phyloP scores from a whole-genome alignment of 192 early-diverging fungal genomes.

The Backusella luteola region DNA sequence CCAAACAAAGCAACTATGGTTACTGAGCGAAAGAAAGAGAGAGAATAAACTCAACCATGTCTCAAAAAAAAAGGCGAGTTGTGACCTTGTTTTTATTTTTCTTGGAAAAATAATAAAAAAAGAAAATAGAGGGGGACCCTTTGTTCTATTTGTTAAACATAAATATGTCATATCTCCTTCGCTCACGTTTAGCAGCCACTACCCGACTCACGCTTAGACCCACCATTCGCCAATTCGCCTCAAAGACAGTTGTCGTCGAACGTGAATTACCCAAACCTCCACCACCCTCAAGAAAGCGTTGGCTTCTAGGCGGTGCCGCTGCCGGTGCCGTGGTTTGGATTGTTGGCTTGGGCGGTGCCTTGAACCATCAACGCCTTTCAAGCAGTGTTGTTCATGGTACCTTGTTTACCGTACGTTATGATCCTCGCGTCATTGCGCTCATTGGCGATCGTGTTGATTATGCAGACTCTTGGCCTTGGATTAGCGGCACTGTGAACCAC shows the following conservation, averaged over 20 bases:
- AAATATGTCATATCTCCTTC: background rate
- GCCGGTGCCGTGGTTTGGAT: conserved; percentile 52
- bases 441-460: conserved; percentile 57
- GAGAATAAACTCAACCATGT: background rate
- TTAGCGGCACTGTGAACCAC: conserved; percentile 60
- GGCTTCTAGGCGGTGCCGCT: conserved; percentile 29
- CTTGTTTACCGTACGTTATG: conserved; percentile 57
- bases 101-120: background rate
- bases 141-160: background rate
- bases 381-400: conserved; percentile 55
- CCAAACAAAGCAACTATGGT: no score
- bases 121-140: background rate
- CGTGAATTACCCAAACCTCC: conserved; percentile 24
- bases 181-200: background rate
- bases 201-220: background rate
- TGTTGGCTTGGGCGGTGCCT: conserved; percentile 46
- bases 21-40: background rate
- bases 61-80: background rate
- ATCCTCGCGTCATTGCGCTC: conserved; percentile 42
- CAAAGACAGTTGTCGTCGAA: conserved; percentile 18
- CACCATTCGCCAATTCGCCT: background rate
- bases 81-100: conserved; percentile 7
- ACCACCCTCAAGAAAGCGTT: conserved; percentile 17
- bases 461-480: conserved; percentile 57
- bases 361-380: conserved; percentile 58